Evolutionary conservation across 306 rosid species (phyloP).

Genomic region (Trifolium dubium): DNA sequence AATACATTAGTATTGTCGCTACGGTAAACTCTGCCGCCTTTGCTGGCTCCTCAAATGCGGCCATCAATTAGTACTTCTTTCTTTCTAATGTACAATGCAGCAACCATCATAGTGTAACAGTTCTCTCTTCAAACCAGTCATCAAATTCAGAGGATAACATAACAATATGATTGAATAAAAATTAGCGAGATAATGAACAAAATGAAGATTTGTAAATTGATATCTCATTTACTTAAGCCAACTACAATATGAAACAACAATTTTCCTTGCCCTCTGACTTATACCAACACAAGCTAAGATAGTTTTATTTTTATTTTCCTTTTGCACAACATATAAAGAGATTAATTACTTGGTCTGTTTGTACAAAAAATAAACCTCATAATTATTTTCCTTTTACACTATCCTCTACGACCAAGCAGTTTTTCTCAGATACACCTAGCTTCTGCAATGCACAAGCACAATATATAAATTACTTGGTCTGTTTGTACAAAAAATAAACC

Average conservation of each 20-base stretch:
- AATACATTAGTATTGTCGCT: too few relatives aligned
- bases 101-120: neutral
- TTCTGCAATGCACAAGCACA: conserved; percentile 60
- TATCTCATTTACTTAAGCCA: conserved; percentile 6
- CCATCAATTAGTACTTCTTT: neutral
- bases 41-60: too few relatives aligned
- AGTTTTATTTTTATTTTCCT: neutral
- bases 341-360: too few relatives aligned
- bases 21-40: too few relatives aligned
- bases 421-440: conserved; percentile 62
- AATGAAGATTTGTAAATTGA: conserved; percentile 18
- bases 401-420: conserved; percentile 89
- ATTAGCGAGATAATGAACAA: conserved; percentile 24
- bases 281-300: conserved; percentile 1
- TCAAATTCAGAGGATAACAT: neutral
- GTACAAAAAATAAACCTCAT: too few relatives aligned
- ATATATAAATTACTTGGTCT: conserved; percentile 29
- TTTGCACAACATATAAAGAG: conserved; percentile 4
- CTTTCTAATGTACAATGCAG: neutral
- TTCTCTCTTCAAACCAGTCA: neutral
- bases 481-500: conserved; percentile 9
- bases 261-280: conserved; percentile 1
- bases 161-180: conserved; percentile 13
- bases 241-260: conserved; percentile 27
- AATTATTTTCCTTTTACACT: too few relatives aligned